phyloP scores from a whole-genome alignment of 2,329 filamentous ascomycete genomes.

The Gaeumannomyces tritici region DNA sequence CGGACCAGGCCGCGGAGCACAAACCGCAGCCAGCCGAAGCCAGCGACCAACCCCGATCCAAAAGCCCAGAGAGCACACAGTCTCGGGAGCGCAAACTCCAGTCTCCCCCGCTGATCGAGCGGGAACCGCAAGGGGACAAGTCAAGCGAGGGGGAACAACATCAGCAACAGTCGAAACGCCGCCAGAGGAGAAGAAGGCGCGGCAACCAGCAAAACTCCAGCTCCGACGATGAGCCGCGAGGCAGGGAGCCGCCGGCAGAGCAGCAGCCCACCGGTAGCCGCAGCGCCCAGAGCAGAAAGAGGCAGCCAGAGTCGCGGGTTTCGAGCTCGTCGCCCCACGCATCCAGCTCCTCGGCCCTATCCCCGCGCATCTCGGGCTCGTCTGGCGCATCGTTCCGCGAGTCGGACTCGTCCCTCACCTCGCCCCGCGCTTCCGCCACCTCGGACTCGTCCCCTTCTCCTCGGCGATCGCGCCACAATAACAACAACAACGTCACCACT shows the following conservation, averaged over 20 bases:
- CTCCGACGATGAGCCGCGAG: background rate
- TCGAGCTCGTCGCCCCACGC: background rate
- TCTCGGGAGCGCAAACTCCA: background rate
- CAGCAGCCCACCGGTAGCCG: background rate
- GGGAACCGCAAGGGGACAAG: background rate
- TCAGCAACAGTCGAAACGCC: background rate
- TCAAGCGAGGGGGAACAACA: background rate
- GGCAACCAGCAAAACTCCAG: slow-evolving; percentile 1
- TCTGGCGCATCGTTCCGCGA: background rate
- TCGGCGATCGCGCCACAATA: background rate
- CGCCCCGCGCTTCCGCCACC: background rate
- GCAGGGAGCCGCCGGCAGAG: background rate
- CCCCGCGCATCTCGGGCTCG: background rate
- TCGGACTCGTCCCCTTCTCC: background rate
- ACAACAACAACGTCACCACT: background rate
- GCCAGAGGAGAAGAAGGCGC: background rate
- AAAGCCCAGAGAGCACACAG: background rate
- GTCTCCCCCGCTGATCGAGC: background rate
- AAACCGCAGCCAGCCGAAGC: background rate
- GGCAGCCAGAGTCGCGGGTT: background rate
- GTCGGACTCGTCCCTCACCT: background rate
- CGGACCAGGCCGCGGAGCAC: background rate
- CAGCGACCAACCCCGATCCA: background rate
- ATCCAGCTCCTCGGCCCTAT: background rate
- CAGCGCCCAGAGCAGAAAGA: background rate